These are phyloP conservation scores for Infundibulicybe gibba DNA, from an alignment of 768 basidiomycete species.

Conservation along the genomic window DNA sequence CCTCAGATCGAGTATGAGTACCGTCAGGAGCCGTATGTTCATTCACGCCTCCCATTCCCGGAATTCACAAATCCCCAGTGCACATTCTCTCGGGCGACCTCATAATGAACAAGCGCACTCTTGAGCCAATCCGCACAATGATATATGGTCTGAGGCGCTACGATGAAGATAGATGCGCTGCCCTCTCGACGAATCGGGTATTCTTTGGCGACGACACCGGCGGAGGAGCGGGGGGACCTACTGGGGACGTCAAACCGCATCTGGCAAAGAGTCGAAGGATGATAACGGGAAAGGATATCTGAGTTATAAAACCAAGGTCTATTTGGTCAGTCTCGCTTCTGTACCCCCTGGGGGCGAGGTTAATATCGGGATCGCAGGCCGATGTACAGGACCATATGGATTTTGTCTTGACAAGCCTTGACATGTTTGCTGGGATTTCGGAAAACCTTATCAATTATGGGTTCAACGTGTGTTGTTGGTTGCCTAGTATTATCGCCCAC, in stretches of 20 bases:
- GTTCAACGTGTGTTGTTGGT: conserved; percentile 48
- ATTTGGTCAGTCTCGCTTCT: conserved; percentile 39
- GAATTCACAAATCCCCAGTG: conserved; percentile 30
- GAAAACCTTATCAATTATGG: conserved; percentile 70
- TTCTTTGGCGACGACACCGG: conserved; percentile 23
- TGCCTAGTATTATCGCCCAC: not conserved
- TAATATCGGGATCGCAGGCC: conserved; percentile 32
- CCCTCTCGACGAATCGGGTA: conserved; percentile 30
- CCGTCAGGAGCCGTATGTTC: conserved; percentile 51
- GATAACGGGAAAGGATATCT: conserved; percentile 39
- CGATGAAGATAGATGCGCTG: conserved; percentile 56
- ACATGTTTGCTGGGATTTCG: conserved; percentile 63
- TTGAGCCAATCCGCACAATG: conserved; percentile 65
- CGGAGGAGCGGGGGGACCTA: conserved; percentile 7
- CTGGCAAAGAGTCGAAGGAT: too few relatives aligned
- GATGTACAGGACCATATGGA: conserved; percentile 76
- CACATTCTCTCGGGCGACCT: conserved; percentile 74
- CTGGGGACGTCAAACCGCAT: too few relatives aligned
- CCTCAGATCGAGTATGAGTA: conserved; percentile 52
- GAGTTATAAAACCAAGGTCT: conserved; percentile 63
- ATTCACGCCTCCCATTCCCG: not conserved
- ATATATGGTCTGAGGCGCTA: conserved; percentile 62
- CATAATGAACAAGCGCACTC: conserved; percentile 65
- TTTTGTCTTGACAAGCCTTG: conserved; percentile 58
- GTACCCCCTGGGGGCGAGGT: not conserved